Percentiles rank a stretch among this genome's conserved stretches.
Evolutionary conservation across 768 basidiomycete genomes (phyloP).

Genomic region (Trametes meyenii): DNA sequence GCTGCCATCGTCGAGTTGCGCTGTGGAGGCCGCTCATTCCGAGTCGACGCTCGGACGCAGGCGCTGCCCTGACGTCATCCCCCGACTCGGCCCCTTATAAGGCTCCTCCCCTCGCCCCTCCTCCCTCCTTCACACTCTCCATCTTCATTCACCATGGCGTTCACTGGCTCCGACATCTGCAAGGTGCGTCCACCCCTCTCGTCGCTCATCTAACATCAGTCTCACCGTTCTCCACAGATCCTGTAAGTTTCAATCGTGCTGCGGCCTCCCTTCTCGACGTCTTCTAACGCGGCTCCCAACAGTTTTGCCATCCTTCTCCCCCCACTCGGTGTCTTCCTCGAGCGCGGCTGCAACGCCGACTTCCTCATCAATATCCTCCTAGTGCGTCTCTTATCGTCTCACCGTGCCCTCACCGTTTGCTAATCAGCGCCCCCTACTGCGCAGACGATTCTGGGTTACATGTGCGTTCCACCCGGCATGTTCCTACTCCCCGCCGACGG

Average conservation of each 20-base stretch:
- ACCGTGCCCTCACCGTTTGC: not conserved
- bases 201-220: not conserved
- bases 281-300: not conserved
- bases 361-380: conserved; percentile 79
- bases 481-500: not conserved
- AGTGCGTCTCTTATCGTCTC: conserved; percentile 31
- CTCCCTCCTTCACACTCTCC: conserved; percentile 13
- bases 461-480: conserved; percentile 47
- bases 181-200: conserved; percentile 51
- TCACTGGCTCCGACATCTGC: conserved; percentile 76
- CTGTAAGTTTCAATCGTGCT: conserved; percentile 37
- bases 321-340: conserved; percentile 86
- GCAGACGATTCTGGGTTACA: conserved; percentile 72
- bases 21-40: not conserved
- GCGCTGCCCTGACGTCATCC: conserved; percentile 18
- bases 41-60: not conserved
- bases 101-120: not conserved
- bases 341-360: conserved; percentile 81
- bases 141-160: conserved; percentile 52
- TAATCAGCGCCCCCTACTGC: not conserved
- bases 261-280: not conserved
- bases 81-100: conserved; percentile 6
- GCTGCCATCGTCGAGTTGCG: not conserved
- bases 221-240: conserved; percentile 40
- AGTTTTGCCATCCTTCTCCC: conserved; percentile 75